Percentiles rank a stretch among this genome's conserved stretches.
These are phyloP conservation scores for Suhomyces faveliae DNA, from an alignment of 805 yeast species.

Conservation along the genomic window DNA sequence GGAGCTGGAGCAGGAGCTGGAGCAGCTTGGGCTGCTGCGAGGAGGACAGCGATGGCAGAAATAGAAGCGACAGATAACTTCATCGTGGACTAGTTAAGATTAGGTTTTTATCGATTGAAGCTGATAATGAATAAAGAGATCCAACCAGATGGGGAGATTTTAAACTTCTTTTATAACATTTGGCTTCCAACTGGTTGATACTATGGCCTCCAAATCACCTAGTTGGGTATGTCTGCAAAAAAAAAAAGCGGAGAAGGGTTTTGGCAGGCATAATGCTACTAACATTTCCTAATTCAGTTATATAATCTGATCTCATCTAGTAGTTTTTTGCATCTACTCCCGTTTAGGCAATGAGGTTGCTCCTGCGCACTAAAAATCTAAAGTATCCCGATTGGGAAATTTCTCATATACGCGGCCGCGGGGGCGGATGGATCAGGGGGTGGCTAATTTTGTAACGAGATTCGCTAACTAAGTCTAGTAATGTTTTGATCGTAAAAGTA, in stretches of 20 bases:
- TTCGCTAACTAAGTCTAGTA: no score
- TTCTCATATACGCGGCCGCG: neutral
- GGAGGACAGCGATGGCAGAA: conserved; percentile 7
- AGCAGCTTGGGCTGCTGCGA: conserved; percentile 23
- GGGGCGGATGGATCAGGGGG: neutral
- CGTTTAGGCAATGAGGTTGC: conserved; percentile 1
- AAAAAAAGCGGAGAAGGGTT: neutral
- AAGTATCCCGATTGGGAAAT: conserved; percentile 4
- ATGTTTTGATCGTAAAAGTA: no score
- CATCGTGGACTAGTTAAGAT: conserved; percentile 7
- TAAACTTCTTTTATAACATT: neutral
- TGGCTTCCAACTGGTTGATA: neutral
- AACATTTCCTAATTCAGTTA: conserved; percentile 5
- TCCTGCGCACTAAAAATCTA: neutral
- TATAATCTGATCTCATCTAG: neutral
- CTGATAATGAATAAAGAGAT: neutral
- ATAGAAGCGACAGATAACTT: conserved; percentile 12
- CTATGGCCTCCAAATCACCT: neutral
- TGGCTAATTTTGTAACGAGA: no score
- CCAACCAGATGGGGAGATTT: no score
- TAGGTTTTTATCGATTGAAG: conserved; percentile 1
- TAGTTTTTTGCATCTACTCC: conserved; percentile 5
- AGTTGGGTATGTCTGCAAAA: neutral
- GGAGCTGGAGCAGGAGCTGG: conserved; percentile 15
- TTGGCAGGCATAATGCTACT: neutral